A percentile compares a stretch with the other conserved stretches of the same genome.
Conservation (phyloP, 2,329 filamentous ascomycete genomes). For the Colletotrichum salicis region DNA sequence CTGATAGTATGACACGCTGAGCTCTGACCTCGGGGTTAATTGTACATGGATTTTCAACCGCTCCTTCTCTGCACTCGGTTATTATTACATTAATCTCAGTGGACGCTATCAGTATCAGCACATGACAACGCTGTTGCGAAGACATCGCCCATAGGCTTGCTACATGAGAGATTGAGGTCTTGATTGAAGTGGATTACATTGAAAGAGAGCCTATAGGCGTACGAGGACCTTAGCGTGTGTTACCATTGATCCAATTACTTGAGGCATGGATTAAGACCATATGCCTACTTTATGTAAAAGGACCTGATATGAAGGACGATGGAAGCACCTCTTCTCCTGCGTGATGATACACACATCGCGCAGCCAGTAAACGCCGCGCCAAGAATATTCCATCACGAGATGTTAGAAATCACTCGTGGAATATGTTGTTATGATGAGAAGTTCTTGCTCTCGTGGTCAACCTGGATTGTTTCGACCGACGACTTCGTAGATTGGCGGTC, state of each 20-base stretch:
- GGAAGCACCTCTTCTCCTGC: background rate
- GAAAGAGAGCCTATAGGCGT: too few species aligned
- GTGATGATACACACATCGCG: background rate
- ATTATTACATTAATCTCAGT: too few species aligned
- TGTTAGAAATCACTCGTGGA: background rate
- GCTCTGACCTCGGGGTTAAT: background rate
- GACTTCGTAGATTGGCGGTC: constrained; percentile 18
- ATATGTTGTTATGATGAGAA: background rate
- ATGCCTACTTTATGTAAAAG: background rate
- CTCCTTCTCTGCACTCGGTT: too few species aligned
- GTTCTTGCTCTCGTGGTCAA: constrained; percentile 25
- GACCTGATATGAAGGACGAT: background rate
- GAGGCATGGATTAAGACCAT: background rate
- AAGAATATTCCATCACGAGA: background rate
- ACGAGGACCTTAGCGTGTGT: too few species aligned
- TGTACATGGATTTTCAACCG: background rate
- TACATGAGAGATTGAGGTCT: too few species aligned
- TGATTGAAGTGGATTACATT: too few species aligned
- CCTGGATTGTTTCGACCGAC: constrained; percentile 25
- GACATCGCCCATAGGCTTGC: too few species aligned
- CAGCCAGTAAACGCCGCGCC: background rate
- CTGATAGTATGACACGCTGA: background rate
- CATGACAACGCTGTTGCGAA: too few species aligned
- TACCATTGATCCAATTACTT: background rate
- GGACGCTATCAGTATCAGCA: too few species aligned